Percentiles rank a stretch among this genome's conserved stretches.
phyloP scores from a whole-genome alignment of 768 basidiomycete genomes.

The Panaeolus cyanescens region DNA sequence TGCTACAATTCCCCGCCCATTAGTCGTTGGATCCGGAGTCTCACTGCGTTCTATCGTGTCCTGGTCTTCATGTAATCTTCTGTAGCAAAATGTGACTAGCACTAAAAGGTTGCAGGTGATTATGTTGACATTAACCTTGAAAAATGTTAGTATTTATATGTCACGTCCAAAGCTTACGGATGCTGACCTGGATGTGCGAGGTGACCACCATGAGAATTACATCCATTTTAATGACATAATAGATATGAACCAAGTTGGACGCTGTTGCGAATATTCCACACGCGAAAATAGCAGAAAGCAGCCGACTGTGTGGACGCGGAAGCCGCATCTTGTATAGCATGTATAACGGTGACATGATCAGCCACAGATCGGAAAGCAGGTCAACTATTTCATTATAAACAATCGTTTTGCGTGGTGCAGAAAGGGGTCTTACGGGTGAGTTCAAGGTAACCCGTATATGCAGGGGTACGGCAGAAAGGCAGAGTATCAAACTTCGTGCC shows the following conservation, averaged over 20 bases:
- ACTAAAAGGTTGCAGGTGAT: slow-evolving; percentile 3
- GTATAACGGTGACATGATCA: not conserved
- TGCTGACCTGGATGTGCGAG: not conserved
- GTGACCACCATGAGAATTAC: not conserved
- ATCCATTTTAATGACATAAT: not conserved
- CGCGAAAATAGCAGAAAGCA: not conserved
- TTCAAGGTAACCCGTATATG: not conserved
- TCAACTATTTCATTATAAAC: not conserved
- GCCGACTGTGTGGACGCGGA: not conserved
- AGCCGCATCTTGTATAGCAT: slow-evolving; percentile 4
- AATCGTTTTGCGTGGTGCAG: too few species aligned
- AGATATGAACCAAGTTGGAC: not conserved
- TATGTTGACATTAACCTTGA: not conserved
- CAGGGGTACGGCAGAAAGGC: not conserved
- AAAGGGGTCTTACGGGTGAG: not conserved
- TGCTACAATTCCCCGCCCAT: too few species aligned
- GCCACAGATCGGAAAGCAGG: not conserved
- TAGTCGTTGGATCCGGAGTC: not conserved
- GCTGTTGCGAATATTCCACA: slow-evolving; percentile 4
- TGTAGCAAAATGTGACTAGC: not conserved
- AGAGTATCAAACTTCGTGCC: not conserved
- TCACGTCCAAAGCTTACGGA: not conserved
- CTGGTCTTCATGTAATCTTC: not conserved
- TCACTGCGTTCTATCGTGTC: not conserved
- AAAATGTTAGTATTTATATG: not conserved